phyloP scores from a whole-genome alignment of 306 rosid species.

The Geum urbanum region DNA sequence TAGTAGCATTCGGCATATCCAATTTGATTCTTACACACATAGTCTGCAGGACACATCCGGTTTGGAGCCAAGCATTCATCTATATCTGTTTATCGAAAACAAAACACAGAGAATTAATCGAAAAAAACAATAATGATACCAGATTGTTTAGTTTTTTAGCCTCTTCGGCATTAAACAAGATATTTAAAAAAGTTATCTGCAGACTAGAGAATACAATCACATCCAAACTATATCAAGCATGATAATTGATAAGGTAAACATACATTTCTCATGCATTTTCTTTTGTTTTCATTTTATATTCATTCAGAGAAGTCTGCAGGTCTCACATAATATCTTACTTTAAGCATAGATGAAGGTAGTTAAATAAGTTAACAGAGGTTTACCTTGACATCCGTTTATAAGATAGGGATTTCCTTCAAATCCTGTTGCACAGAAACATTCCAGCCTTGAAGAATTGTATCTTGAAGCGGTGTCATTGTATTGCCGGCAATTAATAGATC shows the following conservation, averaged over 20 bases:
- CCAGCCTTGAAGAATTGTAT: not conserved
- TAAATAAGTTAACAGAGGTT: not conserved
- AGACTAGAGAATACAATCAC: no score
- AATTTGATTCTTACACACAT: not conserved
- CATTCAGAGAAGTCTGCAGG: not conserved
- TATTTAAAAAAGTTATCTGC: no score
- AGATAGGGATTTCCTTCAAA: conserved; percentile 7
- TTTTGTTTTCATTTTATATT: no score
- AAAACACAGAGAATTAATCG: no score
- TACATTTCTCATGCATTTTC: no score
- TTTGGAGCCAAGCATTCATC: not conserved
- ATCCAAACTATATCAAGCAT: no score
- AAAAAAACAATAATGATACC: no score
- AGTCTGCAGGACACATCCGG: not conserved
- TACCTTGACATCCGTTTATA: not conserved
- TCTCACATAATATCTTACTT: no score
- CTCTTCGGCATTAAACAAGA: no score
- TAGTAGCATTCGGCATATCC: not conserved
- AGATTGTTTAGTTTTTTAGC: no score
- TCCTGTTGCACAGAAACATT: not conserved
- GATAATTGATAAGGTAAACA: no score
- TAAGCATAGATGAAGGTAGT: no score
- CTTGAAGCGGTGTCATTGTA: not conserved
- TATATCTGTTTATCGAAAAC: not conserved
- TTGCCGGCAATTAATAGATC: not conserved